phyloP scores from a whole-genome alignment of 192 early-diverging fungal species.

The Polychytrium aggregatum region DNA sequence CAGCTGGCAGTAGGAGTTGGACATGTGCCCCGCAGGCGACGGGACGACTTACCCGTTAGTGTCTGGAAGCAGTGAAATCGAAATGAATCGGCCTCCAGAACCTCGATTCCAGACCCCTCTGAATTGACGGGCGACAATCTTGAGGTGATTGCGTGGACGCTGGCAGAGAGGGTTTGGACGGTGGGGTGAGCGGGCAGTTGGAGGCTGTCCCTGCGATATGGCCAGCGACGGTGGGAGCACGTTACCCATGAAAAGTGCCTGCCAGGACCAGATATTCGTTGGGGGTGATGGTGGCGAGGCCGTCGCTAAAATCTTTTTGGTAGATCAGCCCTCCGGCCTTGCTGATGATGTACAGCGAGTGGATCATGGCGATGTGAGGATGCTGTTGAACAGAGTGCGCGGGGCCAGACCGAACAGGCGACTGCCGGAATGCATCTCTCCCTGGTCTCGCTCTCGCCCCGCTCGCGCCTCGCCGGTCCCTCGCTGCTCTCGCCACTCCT shows the following conservation, averaged over 20 bases:
- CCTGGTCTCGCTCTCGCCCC: too few relatives aligned
- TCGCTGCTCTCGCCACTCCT: too few relatives aligned
- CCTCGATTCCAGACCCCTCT: conserved; percentile 78
- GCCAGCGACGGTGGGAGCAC: not conserved
- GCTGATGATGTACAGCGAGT: conserved; percentile 35
- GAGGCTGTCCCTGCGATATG: not conserved
- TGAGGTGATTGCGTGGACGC: conserved; percentile 91
- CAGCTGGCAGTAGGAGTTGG: too few relatives aligned
- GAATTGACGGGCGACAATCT: conserved; percentile 78
- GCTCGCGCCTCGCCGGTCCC: too few relatives aligned
- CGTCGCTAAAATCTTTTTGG: conserved; percentile 77
- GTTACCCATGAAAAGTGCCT: conserved; percentile 90
- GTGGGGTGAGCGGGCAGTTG: not conserved
- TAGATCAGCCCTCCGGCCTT: conserved; percentile 88
- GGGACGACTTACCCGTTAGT: conserved; percentile 67
- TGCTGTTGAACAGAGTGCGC: too few relatives aligned
- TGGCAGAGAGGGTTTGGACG: conserved; percentile 9
- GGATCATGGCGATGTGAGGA: too few relatives aligned
- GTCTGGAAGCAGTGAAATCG: conserved; percentile 90
- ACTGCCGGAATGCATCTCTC: too few relatives aligned
- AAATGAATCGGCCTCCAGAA: conserved; percentile 84
- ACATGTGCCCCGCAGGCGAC: too few relatives aligned
- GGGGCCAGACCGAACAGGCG: too few relatives aligned
- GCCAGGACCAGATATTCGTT: conserved; percentile 98
- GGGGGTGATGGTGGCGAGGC: conserved; percentile 69